A percentile compares a stretch with the other conserved stretches of the same genome.
phyloP scores from a whole-genome alignment of 495 filamentous ascomycete genomes.

The Neurospora africana region DNA sequence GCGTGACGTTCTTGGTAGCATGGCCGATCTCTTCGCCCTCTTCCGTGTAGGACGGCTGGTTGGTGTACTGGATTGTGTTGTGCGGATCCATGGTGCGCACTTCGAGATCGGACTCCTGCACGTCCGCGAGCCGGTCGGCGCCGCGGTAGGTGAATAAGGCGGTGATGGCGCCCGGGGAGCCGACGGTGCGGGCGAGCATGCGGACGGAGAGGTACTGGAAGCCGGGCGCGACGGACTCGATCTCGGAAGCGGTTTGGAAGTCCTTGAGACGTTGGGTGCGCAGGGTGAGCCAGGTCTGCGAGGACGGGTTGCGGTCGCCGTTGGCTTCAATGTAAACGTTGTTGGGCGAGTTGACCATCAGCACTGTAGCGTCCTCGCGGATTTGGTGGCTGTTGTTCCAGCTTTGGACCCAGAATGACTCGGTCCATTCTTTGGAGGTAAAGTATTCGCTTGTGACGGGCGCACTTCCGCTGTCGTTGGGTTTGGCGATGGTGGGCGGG shows the following conservation, averaged over 20 bases:
- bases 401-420: constrained; percentile 44
- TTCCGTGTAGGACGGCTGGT: constrained; percentile 49
- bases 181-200: constrained; percentile 45
- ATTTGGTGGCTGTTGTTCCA: constrained; percentile 39
- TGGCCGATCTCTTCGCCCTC: constrained; percentile 34
- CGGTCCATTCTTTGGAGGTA: constrained; percentile 25
- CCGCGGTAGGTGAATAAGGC: constrained; percentile 59
- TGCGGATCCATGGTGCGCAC: constrained; percentile 51
- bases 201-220: constrained; percentile 53
- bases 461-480: constrained; percentile 20
- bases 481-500: constrained; percentile 24
- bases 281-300: constrained; percentile 48
- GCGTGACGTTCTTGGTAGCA: constrained; percentile 37
- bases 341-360: constrained; percentile 52
- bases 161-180: constrained; percentile 50
- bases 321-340: constrained; percentile 54
- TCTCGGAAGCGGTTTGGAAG: constrained; percentile 55
- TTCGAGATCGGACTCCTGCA: constrained; percentile 71
- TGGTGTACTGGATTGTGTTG: constrained; percentile 56
- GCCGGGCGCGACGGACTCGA: constrained; percentile 44
- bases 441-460: constrained; percentile 32
- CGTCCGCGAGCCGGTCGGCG: constrained; percentile 21
- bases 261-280: constrained; percentile 44
- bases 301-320: constrained; percentile 20
- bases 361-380: constrained; percentile 30